Evolutionary conservation across 306 rosid species (phyloP).

Genomic region (Luffa acutangula): DNA sequence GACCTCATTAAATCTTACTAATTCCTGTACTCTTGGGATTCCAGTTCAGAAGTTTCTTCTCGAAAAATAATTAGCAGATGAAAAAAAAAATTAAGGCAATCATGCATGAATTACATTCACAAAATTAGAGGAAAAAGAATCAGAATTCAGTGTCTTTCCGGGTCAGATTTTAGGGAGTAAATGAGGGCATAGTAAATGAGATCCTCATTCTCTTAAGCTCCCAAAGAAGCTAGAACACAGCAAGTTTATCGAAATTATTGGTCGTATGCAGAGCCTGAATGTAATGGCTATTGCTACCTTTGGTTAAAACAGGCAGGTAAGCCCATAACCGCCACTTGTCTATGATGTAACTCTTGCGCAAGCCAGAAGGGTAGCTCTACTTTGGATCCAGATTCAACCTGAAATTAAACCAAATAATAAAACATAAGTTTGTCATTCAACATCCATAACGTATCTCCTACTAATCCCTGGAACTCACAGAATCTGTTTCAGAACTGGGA

Average conservation of each 20-base stretch:
- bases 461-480: constrained; percentile 37
- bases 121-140: neutral
- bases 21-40: neutral
- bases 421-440: constrained; percentile 13
- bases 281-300: constrained; percentile 32
- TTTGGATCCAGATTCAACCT: constrained; percentile 87
- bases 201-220: neutral
- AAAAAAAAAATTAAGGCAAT: neutral
- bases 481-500: constrained; percentile 64
- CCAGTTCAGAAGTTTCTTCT: neutral
- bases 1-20: neutral
- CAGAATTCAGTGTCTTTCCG: neutral
- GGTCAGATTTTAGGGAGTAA: neutral
- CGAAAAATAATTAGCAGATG: neutral
- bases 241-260: neutral
- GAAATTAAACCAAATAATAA: constrained; percentile 25
- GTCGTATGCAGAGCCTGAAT: neutral
- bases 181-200: neutral
- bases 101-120: neutral
- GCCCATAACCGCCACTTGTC: constrained; percentile 60
- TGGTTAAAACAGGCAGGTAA: constrained; percentile 75
- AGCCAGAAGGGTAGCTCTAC: constrained; percentile 96
- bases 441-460: constrained; percentile 1
- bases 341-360: constrained; percentile 60
- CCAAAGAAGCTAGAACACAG: neutral